Evolutionary conservation across 164 flowering plant species (phyloP).

Genomic region (Liriodendron chinense): DNA sequence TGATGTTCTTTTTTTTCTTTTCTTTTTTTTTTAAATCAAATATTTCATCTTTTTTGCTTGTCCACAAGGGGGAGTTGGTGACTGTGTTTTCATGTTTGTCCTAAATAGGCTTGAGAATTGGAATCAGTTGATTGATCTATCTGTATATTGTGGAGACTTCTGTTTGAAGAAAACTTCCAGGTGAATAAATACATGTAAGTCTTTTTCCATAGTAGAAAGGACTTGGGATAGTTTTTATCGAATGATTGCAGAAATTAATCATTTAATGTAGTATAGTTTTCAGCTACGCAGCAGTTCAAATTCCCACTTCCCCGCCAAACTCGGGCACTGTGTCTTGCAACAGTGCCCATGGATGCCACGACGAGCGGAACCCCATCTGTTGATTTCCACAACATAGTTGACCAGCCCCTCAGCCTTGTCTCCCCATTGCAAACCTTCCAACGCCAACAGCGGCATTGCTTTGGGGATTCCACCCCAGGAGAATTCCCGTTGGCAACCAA

Average conservation of each 20-base stretch:
- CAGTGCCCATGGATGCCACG: constrained; percentile 99
- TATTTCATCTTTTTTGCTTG: background rate
- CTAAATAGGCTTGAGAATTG: constrained; percentile 41
- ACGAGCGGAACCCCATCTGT: constrained; percentile 68
- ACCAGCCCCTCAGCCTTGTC: constrained; percentile 54
- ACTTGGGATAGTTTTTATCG: constrained; percentile 1
- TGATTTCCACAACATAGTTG: constrained; percentile 71
- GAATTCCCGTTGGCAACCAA: constrained; percentile 90
- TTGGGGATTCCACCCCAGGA: constrained; percentile 73
- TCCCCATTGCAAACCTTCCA: constrained; percentile 50
- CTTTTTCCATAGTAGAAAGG: background rate
- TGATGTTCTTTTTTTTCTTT: background rate
- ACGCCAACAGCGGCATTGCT: constrained; percentile 75
- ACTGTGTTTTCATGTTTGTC: constrained; percentile 16
- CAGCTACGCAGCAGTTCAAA: constrained; percentile 18
- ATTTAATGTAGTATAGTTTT: constrained; percentile 12
- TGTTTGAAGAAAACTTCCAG: background rate
- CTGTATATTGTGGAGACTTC: constrained; percentile 23
- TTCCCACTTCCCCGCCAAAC: constrained; percentile 13
- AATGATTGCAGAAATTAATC: constrained; percentile 11
- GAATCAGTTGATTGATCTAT: constrained; percentile 30
- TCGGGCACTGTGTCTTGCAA: constrained; percentile 67
- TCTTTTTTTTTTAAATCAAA: background rate
- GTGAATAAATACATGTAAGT: constrained; percentile 4
- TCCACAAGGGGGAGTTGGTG: background rate